Percentiles rank a stretch among this genome's conserved stretches.
Conservation (phyloP, 2,329 filamentous ascomycete genomes). For the Rasamsonia emersonii region DNA sequence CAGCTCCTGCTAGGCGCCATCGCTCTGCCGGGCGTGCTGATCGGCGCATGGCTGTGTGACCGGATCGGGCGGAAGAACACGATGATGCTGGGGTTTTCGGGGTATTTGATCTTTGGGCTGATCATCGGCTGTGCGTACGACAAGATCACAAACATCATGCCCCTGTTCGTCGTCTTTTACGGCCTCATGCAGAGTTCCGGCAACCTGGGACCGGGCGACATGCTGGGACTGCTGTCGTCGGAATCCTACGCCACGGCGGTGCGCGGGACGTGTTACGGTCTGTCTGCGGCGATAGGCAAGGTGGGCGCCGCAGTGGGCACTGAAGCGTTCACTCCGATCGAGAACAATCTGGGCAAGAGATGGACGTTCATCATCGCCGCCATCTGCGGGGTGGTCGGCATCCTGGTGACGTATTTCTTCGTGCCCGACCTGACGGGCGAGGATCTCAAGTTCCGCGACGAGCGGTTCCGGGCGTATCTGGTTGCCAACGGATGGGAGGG, state of each 20-base stretch:
- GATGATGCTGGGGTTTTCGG: constrained; percentile 44
- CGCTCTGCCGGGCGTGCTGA: constrained; percentile 42
- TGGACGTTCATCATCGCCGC: constrained; percentile 48
- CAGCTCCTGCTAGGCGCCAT: constrained; percentile 38
- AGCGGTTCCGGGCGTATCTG: constrained; percentile 38
- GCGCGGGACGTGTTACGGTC: constrained; percentile 43
- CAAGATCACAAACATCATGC: constrained; percentile 41
- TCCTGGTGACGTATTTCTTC: constrained; percentile 42
- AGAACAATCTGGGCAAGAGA: constrained; percentile 37
- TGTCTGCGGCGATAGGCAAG: constrained; percentile 46
- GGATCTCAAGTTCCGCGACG: constrained; percentile 37
- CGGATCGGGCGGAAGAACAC: constrained; percentile 42
- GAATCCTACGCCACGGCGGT: constrained; percentile 47
- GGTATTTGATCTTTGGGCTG: constrained; percentile 44
- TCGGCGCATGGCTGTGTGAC: constrained; percentile 43
- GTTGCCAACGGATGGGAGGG: constrained; percentile 40
- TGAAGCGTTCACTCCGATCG: constrained; percentile 43
- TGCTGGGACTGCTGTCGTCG: constrained; percentile 43
- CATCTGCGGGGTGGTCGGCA: constrained; percentile 41
- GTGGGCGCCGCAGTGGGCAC: constrained; percentile 45
- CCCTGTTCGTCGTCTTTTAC: constrained; percentile 46
- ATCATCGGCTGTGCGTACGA: constrained; percentile 44
- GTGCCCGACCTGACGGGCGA: constrained; percentile 39
- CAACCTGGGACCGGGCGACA: constrained; percentile 44
- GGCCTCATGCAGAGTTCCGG: constrained; percentile 44